These are phyloP conservation scores for Umbellularia californica DNA, from an alignment of 164 flowering plant genomes.

Conservation along the genomic window DNA sequence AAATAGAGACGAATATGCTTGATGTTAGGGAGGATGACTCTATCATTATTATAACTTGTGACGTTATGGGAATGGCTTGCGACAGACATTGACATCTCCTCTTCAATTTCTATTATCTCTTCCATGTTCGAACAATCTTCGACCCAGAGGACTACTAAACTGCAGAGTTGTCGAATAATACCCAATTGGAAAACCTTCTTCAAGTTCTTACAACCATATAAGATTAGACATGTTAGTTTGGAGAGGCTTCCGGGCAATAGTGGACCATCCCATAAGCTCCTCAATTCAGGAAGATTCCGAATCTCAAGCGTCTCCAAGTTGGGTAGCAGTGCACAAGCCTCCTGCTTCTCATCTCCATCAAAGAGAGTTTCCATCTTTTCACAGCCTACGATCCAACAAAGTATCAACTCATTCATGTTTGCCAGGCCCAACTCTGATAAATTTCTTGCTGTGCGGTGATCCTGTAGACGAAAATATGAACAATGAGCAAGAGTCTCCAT, in stretches of 20 bases:
- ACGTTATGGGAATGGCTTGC: too few species aligned
- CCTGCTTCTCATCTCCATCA: background rate
- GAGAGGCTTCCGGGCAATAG: background rate
- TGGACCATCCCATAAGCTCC: background rate
- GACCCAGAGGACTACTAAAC: background rate
- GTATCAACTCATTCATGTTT: background rate
- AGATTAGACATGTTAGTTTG: background rate
- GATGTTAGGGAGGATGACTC: too few species aligned
- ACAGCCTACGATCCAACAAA: background rate
- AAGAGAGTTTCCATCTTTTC: background rate
- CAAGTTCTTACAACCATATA: background rate
- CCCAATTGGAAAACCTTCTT: background rate
- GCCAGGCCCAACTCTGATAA: background rate
- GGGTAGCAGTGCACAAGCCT: background rate
- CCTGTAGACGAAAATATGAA: background rate
- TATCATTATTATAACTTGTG: too few species aligned
- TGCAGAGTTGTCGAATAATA: background rate
- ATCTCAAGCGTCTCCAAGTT: background rate
- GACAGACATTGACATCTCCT: too few species aligned
- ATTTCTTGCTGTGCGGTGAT: background rate
- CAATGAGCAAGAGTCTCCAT: background rate
- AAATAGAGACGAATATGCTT: fast-evolving
- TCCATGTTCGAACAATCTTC: background rate
- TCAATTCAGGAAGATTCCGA: background rate
- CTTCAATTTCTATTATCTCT: background rate